Evolutionary conservation across 345 rosid genomes (phyloP), one percentile per base, ranked within the genome.

Genomic region (Sonneratia caseolaris): DNA sequence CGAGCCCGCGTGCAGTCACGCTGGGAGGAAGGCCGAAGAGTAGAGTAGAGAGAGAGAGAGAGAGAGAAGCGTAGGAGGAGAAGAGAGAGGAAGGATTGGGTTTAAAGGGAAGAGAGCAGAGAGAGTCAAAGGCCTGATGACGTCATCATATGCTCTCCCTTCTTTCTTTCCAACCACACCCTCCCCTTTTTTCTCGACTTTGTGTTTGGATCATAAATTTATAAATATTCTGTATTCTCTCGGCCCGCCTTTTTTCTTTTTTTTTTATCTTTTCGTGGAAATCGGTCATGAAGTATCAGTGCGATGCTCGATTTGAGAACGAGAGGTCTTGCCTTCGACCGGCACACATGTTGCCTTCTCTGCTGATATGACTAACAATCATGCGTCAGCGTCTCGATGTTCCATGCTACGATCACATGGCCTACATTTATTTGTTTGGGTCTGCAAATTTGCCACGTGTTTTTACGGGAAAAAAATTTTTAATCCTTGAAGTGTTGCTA

Each of bases 91-190:
- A 66, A 15, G 36, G 70, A 47, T 69, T 78, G 73, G 77, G 84
- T 79, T 83, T 86, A 87, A 84, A 80, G 87, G 81, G 66, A 72
- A 53, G 7, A 27, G 66, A 37, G 11, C 10, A 3, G 5, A 40
- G 56, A 68, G 21, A 19, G 82, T 68, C 85, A 82, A 88, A 85
- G 87, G 11, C 1, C 3, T 10, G 75, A 70, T 82, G 89, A 85
- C 84, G 84, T 86, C 84, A 84, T 22, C 9, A 53, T 68, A 68
- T 68, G 70, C 70, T 48, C 37, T 45, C 19, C 10, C 12, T 10
- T 38, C 37, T 65, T 2, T 40, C 37, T 65, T 65, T 19, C n/a
- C n/a, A n/a, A n/a, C n/a, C n/a, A n/a, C n/a, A n/a, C n/a, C 12
- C 27, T 67, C 24, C 21, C 49, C 16, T 49, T 10, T 62, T 62